These are phyloP conservation scores for Eucommia ulmoides DNA, from an alignment of 257 asterid genomes.

Conservation along the genomic window DNA sequence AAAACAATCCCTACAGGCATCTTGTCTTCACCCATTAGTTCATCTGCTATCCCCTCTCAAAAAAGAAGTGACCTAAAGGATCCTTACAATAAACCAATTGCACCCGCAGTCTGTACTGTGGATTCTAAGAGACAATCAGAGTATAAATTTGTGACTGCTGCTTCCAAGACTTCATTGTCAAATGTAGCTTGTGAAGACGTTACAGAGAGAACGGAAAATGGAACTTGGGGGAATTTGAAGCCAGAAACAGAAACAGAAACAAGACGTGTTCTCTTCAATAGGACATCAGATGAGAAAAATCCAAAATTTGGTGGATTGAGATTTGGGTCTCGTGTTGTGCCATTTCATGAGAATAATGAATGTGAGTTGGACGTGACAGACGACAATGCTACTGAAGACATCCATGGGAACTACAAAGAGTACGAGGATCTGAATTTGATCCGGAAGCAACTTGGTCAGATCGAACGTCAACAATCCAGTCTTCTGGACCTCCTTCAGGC, in stretches of 20 bases:
- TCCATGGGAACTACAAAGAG: slow-evolving; percentile 29
- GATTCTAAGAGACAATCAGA: slow-evolving; percentile 18
- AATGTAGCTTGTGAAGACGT: slow-evolving; percentile 7
- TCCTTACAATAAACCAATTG: slow-evolving; percentile 23
- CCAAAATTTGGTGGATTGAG: slow-evolving; percentile 8
- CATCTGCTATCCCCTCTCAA: slow-evolving; percentile 30
- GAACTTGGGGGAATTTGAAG: slow-evolving; percentile 6
- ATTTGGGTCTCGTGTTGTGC: slow-evolving; percentile 41
- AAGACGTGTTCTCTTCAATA: slow-evolving; percentile 9
- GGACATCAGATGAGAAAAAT: slow-evolving; percentile 7
- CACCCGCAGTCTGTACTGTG: slow-evolving; percentile 15
- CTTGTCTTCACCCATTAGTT: slow-evolving; percentile 26
- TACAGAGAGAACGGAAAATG: slow-evolving; percentile 9
- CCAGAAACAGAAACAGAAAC: slow-evolving; percentile 10
- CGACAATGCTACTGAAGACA: slow-evolving; percentile 8
- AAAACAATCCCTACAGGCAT: slow-evolving; percentile 11
- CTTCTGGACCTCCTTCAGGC: slow-evolving; percentile 83
- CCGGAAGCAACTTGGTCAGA: slow-evolving; percentile 54
- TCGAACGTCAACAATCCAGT: slow-evolving; percentile 71
- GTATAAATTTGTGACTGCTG: slow-evolving; percentile 7
- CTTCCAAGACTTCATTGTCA: slow-evolving; percentile 2
- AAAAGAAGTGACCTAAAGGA: slow-evolving; percentile 21
- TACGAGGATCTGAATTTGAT: slow-evolving; percentile 52
- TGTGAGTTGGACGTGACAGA: slow-evolving; percentile 1
- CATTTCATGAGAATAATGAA: slow-evolving; percentile 23